These are phyloP conservation scores for Entomortierella chlamydospora DNA, from an alignment of 192 early-diverging fungal species.

Conservation along the genomic window DNA sequence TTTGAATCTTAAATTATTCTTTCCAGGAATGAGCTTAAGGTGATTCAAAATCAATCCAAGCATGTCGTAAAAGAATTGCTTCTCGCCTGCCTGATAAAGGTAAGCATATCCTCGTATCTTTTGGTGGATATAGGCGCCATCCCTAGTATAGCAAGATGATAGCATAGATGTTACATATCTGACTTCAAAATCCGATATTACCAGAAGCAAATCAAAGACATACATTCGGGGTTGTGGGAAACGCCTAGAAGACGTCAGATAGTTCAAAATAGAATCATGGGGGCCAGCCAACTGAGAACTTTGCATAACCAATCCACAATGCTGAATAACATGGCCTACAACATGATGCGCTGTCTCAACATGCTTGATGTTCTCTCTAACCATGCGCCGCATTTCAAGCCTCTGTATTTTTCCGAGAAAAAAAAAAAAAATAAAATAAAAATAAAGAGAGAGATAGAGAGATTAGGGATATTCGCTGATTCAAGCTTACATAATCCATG, in stretches of 20 bases:
- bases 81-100: constrained; percentile 33
- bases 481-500: neutral
- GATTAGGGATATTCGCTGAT: neutral
- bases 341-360: constrained; percentile 25
- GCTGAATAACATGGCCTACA: constrained; percentile 33
- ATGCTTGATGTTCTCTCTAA: constrained; percentile 14
- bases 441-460: neutral
- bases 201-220: neutral
- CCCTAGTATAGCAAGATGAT: constrained; percentile 5
- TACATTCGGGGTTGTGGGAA: constrained; percentile 43
- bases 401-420: constrained; percentile 16
- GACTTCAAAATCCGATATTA: too few relatives aligned
- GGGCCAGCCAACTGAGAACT: constrained; percentile 11
- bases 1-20: neutral
- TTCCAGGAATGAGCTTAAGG: constrained; percentile 9
- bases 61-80: constrained; percentile 29
- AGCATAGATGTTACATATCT: too few relatives aligned
- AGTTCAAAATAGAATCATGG: constrained; percentile 26
- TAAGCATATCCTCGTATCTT: constrained; percentile 38
- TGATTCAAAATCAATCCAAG: constrained; percentile 15
- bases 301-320: constrained; percentile 32
- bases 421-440: too few relatives aligned
- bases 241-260: constrained; percentile 20
- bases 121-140: constrained; percentile 23
- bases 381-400: constrained; percentile 13